These are phyloP conservation scores for Aspergillus carlsbadensis DNA, from an alignment of 495 filamentous ascomycete species.

Conservation along the genomic window DNA sequence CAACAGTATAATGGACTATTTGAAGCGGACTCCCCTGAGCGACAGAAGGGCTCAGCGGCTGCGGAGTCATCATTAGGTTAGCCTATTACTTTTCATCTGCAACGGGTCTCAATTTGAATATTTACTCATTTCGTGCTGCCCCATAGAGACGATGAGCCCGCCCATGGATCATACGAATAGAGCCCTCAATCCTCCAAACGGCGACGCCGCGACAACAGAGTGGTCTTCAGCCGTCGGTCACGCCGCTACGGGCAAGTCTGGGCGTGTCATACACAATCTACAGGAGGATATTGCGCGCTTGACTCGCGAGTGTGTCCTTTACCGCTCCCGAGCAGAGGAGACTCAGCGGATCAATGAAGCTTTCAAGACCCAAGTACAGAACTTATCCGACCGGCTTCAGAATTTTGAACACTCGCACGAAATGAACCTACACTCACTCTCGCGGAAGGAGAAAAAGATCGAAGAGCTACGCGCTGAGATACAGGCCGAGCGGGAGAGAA, in stretches of 20 bases:
- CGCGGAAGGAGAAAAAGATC: slow-evolving; percentile 77
- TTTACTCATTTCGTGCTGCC: slow-evolving; percentile 3
- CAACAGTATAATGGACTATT: slow-evolving; percentile 42
- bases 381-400: slow-evolving; percentile 54
- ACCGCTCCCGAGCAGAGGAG: slow-evolving; percentile 70
- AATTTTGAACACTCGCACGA: slow-evolving; percentile 71
- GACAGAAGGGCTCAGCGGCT: slow-evolving; percentile 12
- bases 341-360: slow-evolving; percentile 69
- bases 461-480: slow-evolving; percentile 68
- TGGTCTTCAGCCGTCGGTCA: slow-evolving; percentile 80
- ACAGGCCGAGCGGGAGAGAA: slow-evolving; percentile 63
- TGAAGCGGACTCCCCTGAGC: slow-evolving; percentile 26
- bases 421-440: slow-evolving; percentile 67
- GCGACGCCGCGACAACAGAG: slow-evolving; percentile 39
- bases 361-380: slow-evolving; percentile 71
- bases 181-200: slow-evolving; percentile 26
- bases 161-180: slow-evolving; percentile 20
- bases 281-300: slow-evolving; percentile 87
- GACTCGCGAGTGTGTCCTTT: slow-evolving; percentile 74
- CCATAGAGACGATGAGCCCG: slow-evolving; percentile 25
- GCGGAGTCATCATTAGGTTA: slow-evolving; percentile 20
- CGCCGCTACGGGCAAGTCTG: slow-evolving; percentile 81
- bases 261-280: slow-evolving; percentile 86
- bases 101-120: background rate
- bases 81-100: slow-evolving; percentile 7